Conservation (phyloP, 768 basidiomycete species). For the Tylopilus sp. region DNA sequence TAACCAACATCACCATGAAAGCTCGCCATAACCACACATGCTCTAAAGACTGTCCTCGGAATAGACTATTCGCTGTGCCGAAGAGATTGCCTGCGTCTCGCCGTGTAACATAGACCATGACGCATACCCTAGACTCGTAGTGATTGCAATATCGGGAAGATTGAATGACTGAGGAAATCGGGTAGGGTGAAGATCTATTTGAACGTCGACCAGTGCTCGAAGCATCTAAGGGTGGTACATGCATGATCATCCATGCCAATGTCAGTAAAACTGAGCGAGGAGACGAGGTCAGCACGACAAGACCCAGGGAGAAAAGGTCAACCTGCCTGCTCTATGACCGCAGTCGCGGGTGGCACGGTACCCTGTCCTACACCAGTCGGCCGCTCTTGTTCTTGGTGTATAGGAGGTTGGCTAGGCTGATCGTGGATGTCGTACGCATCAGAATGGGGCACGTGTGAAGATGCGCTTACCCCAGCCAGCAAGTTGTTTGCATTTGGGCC, state of each 20-base stretch:
- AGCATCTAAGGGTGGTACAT: slow-evolving; percentile 1
- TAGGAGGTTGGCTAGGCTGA: slow-evolving; percentile 23
- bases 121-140: neutral
- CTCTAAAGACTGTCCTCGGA: neutral
- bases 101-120: neutral
- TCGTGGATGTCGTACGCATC: neutral
- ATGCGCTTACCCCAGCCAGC: slow-evolving; percentile 25
- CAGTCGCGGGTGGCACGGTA: slow-evolving; percentile 16
- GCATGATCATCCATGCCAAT: neutral
- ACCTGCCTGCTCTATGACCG: slow-evolving; percentile 26
- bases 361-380: slow-evolving; percentile 17
- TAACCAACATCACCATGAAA: neutral
- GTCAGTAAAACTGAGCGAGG: slow-evolving; percentile 23
- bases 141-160: neutral
- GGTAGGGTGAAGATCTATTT: neutral
- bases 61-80: neutral
- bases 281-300: neutral
- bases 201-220: neutral
- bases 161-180: neutral
- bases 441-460: neutral
- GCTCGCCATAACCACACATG: neutral
- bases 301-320: neutral
- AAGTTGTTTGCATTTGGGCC: slow-evolving; percentile 15
- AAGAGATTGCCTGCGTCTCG: neutral
- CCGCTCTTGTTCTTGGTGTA: slow-evolving; percentile 27